phyloP scores from a whole-genome alignment of 352 stramenopile genomes.

The Globisporangium takayamanum region DNA sequence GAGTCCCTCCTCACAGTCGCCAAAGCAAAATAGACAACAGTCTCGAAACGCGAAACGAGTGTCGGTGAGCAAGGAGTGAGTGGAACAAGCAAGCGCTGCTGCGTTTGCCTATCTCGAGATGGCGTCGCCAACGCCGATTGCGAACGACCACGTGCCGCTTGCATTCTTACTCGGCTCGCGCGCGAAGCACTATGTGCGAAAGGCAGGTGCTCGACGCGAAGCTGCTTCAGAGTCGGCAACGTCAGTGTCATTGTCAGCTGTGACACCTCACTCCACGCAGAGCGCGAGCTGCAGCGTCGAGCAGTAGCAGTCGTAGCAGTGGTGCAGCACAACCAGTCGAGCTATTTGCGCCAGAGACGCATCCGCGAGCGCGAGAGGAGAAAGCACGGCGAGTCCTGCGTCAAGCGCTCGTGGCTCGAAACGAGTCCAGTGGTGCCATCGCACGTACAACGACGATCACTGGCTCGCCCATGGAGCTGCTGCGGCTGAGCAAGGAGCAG shows the following conservation, averaged over 20 bases:
- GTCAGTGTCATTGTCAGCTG: background rate
- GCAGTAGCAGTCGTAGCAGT: background rate
- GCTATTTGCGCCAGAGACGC: constrained; percentile 13
- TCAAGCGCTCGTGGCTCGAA: constrained; percentile 20
- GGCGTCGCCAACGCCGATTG: constrained; percentile 12
- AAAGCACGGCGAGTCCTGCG: constrained; percentile 29
- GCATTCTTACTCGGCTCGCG: constrained; percentile 55
- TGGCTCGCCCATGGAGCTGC: constrained; percentile 5
- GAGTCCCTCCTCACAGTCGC: too few relatives aligned
- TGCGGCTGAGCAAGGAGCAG: constrained; percentile 3
- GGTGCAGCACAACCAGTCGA: background rate
- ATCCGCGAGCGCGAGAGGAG: constrained; percentile 29
- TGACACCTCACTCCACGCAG: background rate
- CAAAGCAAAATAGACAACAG: too few relatives aligned
- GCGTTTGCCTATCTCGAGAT: constrained; percentile 1
- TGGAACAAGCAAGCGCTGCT: too few relatives aligned
- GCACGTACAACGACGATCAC: background rate
- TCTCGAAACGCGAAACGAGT: too few relatives aligned
- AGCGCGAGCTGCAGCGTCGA: background rate
- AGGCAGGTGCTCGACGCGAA: background rate
- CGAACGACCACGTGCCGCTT: constrained; percentile 54
- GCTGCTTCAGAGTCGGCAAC: background rate
- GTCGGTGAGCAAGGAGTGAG: too few relatives aligned
- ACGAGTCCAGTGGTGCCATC: background rate
- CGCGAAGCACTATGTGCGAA: constrained; percentile 28